Evolutionary conservation across 768 basidiomycete species (phyloP).

Genomic region (Mycena amicta): DNA sequence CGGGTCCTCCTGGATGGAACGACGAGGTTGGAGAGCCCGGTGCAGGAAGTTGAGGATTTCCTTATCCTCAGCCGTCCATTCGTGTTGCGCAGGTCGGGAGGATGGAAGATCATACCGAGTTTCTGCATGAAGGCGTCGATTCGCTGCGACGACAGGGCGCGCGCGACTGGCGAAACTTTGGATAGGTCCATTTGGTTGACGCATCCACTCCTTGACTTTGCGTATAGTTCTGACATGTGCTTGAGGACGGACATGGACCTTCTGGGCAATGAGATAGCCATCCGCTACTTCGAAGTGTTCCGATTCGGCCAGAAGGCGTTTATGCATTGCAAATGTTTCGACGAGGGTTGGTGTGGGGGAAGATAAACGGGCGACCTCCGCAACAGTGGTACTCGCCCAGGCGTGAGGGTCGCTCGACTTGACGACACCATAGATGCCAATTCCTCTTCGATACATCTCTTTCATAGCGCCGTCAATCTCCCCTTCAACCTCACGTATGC

Average conservation of each 20-base stretch:
- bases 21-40: constrained; percentile 50
- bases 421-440: constrained; percentile 49
- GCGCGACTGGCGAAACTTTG: constrained; percentile 56
- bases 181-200: constrained; percentile 41
- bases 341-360: constrained; percentile 35
- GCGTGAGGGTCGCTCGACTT: constrained; percentile 46
- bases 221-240: constrained; percentile 55
- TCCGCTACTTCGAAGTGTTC: constrained; percentile 2
- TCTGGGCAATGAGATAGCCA: constrained; percentile 49
- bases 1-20: constrained; percentile 61
- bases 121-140: constrained; percentile 30
- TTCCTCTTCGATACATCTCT: constrained; percentile 26
- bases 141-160: constrained; percentile 38
- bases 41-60: constrained; percentile 61
- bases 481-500: constrained; percentile 56
- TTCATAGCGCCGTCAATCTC: constrained; percentile 45
- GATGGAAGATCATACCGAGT: constrained; percentile 36
- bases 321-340: constrained; percentile 57
- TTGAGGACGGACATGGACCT: constrained; percentile 65
- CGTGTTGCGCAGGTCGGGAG: constrained; percentile 29
- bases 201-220: constrained; percentile 51
- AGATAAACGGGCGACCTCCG: constrained; percentile 53
- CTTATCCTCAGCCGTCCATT: constrained; percentile 57
- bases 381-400: constrained; percentile 60
- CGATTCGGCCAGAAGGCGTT: constrained; percentile 58